phyloP scores from a whole-genome alignment of 2,329 filamentous ascomycete species.

The Penicillium sp. region DNA sequence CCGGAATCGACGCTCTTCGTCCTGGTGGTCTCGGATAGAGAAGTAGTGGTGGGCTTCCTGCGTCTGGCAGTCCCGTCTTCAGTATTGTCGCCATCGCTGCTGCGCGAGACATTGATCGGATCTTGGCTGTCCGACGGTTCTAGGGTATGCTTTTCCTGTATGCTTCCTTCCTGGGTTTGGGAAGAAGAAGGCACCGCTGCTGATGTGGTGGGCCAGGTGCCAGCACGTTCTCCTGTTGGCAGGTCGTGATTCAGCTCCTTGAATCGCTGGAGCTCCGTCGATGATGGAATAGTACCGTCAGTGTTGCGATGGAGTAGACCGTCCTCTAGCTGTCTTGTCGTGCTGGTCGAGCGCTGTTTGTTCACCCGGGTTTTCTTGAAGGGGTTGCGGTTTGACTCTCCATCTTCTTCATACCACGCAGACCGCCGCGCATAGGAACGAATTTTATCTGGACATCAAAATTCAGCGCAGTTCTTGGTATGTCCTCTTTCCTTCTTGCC shows the following conservation, averaged over 20 bases:
- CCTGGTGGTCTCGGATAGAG: conserved; percentile 18
- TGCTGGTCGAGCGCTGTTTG: conserved; percentile 20
- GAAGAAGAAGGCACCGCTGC: neutral
- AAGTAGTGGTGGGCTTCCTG: conserved; percentile 15
- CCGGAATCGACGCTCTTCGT: conserved; percentile 12
- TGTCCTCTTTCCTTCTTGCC: neutral
- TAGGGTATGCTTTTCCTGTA: neutral
- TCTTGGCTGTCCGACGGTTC: conserved; percentile 21
- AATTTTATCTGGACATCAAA: conserved; percentile 32
- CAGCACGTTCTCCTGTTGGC: conserved; percentile 16
- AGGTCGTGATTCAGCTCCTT: conserved; percentile 24
- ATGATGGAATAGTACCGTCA: conserved; percentile 21
- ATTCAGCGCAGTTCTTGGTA: neutral
- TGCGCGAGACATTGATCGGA: conserved; percentile 21
- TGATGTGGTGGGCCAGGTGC: conserved; percentile 15
- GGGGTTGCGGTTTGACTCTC: conserved; percentile 36
- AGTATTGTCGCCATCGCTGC: conserved; percentile 14
- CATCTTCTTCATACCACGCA: conserved; percentile 41
- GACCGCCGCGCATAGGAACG: conserved; percentile 23
- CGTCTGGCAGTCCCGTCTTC: conserved; percentile 13
- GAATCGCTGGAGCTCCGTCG: conserved; percentile 22
- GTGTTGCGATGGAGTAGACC: conserved; percentile 19
- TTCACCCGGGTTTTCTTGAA: conserved; percentile 37
- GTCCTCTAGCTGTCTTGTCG: conserved; percentile 29
- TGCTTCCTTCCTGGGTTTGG: conserved; percentile 1